These are phyloP conservation scores for Flaveria ramosissima DNA, from an alignment of 129 eudicot species.

Conservation along the genomic window DNA sequence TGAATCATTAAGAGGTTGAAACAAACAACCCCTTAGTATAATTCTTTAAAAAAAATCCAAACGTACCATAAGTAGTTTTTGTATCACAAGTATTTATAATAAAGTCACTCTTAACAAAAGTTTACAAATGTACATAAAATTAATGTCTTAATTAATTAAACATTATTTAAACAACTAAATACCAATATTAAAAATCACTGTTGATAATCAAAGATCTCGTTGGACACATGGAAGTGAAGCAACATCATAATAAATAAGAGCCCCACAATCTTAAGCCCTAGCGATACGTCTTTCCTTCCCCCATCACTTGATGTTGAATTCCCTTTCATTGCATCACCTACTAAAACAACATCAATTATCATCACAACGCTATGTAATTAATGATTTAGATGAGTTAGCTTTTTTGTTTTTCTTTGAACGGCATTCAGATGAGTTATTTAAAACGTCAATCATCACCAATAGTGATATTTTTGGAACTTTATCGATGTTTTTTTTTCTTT, in stretches of 20 bases:
- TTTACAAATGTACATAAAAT: not conserved
- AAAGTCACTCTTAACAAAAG: not conserved
- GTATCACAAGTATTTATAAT: not conserved
- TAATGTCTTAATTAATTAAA: not conserved
- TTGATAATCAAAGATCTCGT: slow-evolving; percentile 1
- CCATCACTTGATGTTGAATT: slow-evolving; percentile 32
- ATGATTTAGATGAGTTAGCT: not conserved
- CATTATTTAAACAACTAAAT: not conserved
- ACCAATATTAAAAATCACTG: not conserved
- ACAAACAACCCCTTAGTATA: too few species aligned
- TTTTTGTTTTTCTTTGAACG: too few species aligned
- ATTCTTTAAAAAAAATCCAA: not conserved
- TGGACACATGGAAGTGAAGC: slow-evolving; percentile 20
- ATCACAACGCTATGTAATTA: not conserved
- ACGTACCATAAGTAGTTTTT: not conserved
- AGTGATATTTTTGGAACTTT: too few species aligned
- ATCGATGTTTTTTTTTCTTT: too few species aligned
- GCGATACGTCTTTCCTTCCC: slow-evolving; percentile 22
- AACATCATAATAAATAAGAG: slow-evolving; percentile 27
- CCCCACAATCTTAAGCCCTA: slow-evolving; percentile 20
- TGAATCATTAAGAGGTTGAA: too few species aligned
- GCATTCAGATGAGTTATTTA: too few species aligned
- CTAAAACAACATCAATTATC: not conserved
- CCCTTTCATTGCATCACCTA: slow-evolving; percentile 24
- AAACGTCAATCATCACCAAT: too few species aligned